These are phyloP conservation scores for Colletotrichum sp. DNA, from an alignment of 2,329 filamentous ascomycete genomes.

Conservation along the genomic window DNA sequence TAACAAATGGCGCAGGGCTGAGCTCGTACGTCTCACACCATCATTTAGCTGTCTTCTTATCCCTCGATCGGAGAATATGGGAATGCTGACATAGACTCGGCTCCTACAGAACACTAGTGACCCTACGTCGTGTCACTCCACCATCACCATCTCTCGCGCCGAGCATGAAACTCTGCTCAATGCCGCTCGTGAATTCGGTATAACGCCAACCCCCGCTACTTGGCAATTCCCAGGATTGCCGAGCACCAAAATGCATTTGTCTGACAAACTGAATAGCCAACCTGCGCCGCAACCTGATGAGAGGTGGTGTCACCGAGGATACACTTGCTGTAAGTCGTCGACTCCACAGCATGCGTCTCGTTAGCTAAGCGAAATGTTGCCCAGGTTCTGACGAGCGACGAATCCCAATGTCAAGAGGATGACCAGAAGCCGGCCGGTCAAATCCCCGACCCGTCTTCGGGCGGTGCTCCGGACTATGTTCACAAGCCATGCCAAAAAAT, in stretches of 20 bases:
- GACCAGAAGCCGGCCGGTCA: neutral
- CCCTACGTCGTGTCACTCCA: constrained; percentile 26
- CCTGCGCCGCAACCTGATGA: constrained; percentile 52
- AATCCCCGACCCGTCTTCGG: neutral
- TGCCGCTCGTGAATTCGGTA: constrained; percentile 60
- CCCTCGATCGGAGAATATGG: neutral
- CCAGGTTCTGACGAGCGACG: constrained; percentile 21
- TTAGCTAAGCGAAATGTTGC: neutral
- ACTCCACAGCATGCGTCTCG: neutral
- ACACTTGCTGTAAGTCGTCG: constrained; percentile 47
- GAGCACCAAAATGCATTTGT: neutral
- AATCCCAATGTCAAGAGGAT: constrained; percentile 16
- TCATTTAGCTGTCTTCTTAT: neutral
- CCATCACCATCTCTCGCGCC: constrained; percentile 59
- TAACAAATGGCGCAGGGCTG: constrained; percentile 25
- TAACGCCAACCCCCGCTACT: constrained; percentile 19
- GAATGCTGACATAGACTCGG: neutral
- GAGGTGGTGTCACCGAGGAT: constrained; percentile 51
- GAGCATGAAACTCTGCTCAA: constrained; percentile 67
- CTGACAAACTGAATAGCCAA: constrained; percentile 37
- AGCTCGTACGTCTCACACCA: constrained; percentile 28
- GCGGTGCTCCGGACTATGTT: neutral
- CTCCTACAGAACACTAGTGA: constrained; percentile 23
- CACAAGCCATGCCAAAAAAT: neutral
- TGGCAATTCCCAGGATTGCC: neutral